These are phyloP conservation scores for Marasmius oreades DNA, from an alignment of 1,284 basidiomycete genomes.

Conservation along the genomic window DNA sequence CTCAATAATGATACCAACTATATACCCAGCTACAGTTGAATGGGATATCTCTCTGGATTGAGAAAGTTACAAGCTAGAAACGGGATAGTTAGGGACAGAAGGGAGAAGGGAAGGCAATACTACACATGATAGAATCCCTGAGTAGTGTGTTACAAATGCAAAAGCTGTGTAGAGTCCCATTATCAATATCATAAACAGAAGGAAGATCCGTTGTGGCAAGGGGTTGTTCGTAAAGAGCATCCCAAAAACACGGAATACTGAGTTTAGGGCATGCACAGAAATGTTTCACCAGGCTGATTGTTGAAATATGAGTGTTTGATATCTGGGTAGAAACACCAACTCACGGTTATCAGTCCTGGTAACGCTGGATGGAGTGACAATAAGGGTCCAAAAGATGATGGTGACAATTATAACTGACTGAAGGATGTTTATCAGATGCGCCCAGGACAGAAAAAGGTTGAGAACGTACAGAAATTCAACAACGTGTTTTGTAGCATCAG, in stretches of 20 bases:
- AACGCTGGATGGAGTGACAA: conserved; percentile 43
- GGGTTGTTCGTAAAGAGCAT: conserved; percentile 51
- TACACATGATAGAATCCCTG: conserved; percentile 63
- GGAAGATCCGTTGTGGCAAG: conserved; percentile 51
- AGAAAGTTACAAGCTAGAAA: conserved; percentile 34
- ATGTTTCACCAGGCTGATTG: conserved; percentile 61
- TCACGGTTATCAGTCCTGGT: conserved; percentile 32
- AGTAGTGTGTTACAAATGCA: conserved; percentile 58
- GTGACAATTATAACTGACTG: conserved; percentile 70
- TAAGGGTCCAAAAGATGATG: conserved; percentile 61
- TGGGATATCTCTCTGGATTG: conserved; percentile 24
- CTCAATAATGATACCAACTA: conserved; percentile 38
- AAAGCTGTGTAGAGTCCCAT: conserved; percentile 61
- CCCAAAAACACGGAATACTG: conserved; percentile 54
- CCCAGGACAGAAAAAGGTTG: conserved; percentile 3
- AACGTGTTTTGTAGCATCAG: conserved; percentile 50
- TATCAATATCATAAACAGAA: conserved; percentile 43
- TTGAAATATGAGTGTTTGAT: not conserved
- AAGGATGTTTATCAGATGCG: not conserved
- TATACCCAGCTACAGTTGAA: conserved; percentile 37
- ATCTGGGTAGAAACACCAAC: conserved; percentile 21
- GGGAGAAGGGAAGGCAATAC: not conserved
- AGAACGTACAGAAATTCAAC: conserved; percentile 55
- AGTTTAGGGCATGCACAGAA: conserved; percentile 62
- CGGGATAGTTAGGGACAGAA: not conserved